Evolutionary conservation across 2,329 filamentous ascomycete species (phyloP), one percentile per base, ranked within the genome.

Genomic region (Colletotrichum spinosum): DNA sequence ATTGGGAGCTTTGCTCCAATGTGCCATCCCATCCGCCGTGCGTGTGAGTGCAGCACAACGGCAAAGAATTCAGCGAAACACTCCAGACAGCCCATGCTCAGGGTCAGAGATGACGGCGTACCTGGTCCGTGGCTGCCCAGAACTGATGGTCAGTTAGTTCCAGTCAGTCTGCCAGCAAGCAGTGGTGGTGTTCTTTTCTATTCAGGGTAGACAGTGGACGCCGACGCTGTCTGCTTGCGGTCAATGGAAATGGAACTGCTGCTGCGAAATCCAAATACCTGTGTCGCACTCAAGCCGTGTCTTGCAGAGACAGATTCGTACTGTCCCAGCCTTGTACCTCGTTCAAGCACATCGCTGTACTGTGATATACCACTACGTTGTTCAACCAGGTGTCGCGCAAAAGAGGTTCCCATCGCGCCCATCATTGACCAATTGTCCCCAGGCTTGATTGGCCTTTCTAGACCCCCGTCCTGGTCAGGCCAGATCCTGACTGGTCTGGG

Each of bases 1-100:
- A 15, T n/a, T 15, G 52, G 53, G 46, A 56, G 62, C 62, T 62
- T 49, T 56, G 58, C 58, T 37, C 48, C 25, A 58, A 66, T 53
- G 52, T 66, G 63, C 53, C 63, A 66, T 66, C 63, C 63, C 63
- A 66, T 64, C 48, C 49, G 45, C 25, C 25, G 25, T 5, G 25
- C 25, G 25, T 25, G 25, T 25, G 25, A 25, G 25, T 25, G 25
- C 25, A 25, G 25, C 52, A 45, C 33, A 65, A 44, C 34, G 13
- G 46, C 33, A 41, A 17, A 15, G 44, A 41, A n/a, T 39, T 41
- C 55, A 60, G 39, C 42, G 45, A 50, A 50, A 38, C 55, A 50
- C 55, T 41, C 4, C 34, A 35, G 25, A 44, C 54, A 56, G 41
- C 34, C 33, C 45, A n/a, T 7, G 15, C 9, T 6, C 50, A 52